Conservation (phyloP, 2,329 filamentous ascomycete species). For the Cladosporium sp. region DNA sequence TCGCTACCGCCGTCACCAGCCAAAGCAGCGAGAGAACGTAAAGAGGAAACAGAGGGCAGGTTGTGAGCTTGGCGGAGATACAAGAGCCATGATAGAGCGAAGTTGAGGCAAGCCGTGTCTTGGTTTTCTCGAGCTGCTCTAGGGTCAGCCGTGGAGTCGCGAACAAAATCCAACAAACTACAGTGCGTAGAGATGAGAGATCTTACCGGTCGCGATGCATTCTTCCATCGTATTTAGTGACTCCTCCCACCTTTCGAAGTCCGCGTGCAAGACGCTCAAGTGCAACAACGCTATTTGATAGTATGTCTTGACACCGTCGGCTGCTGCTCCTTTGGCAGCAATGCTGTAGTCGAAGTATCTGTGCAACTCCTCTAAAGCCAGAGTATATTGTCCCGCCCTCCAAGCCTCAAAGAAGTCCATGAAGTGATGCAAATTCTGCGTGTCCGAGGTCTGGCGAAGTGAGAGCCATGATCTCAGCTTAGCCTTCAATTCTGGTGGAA, state of each 20-base stretch:
- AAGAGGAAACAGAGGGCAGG: constrained; percentile 33
- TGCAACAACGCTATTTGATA: constrained; percentile 96
- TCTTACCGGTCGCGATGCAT: constrained; percentile 71
- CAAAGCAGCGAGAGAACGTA: constrained; percentile 22
- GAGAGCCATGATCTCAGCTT: constrained; percentile 53
- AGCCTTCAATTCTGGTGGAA: constrained; percentile 69
- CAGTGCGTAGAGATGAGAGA: too few species aligned
- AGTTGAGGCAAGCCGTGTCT: constrained; percentile 89
- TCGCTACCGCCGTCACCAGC: constrained; percentile 41
- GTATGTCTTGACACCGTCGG: constrained; percentile 62
- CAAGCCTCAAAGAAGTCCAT: constrained; percentile 77
- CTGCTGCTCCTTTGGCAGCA: constrained; percentile 20
- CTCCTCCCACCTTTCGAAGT: constrained; percentile 88
- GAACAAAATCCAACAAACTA: too few species aligned
- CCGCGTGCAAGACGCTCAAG: constrained; percentile 85
- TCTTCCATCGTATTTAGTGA: constrained; percentile 94
- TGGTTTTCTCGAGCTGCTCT: constrained; percentile 75
- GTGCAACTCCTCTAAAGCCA: constrained; percentile 85
- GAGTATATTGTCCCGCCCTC: constrained; percentile 84
- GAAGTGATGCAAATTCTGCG: constrained; percentile 30
- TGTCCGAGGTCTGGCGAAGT: constrained; percentile 22
- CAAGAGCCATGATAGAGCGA: constrained; percentile 92
- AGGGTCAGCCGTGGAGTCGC: constrained; percentile 16
- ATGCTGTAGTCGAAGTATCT: constrained; percentile 91
- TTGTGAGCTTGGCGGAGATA: constrained; percentile 88